These are phyloP conservation scores for Bathelium albidoporum DNA, from an alignment of 495 filamentous ascomycete species.

Conservation along the genomic window DNA sequence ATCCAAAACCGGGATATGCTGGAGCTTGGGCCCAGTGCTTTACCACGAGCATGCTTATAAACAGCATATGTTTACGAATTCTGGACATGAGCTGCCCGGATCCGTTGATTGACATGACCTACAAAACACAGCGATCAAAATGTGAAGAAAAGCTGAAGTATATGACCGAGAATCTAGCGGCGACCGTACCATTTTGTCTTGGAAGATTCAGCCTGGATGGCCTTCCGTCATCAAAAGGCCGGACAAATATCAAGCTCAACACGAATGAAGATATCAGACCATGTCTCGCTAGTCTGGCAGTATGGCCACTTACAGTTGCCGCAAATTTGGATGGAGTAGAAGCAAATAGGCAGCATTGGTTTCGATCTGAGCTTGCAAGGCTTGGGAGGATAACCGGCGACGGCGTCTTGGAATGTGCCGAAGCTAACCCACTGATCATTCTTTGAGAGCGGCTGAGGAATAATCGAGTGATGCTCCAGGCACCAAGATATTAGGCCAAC, in stretches of 20 bases:
- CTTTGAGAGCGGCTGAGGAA: not conserved
- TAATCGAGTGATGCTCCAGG: not conserved
- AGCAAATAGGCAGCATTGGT: not conserved
- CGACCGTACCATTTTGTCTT: slow-evolving; percentile 6
- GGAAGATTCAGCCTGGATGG: slow-evolving; percentile 4
- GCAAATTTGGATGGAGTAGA: not conserved
- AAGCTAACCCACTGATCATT: not conserved
- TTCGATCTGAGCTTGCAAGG: not conserved
- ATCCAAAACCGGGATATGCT: slow-evolving; percentile 13
- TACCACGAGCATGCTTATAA: slow-evolving; percentile 19
- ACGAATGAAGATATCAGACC: not conserved
- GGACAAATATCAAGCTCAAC: not conserved
- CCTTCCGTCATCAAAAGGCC: not conserved
- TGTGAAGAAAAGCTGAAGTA: not conserved
- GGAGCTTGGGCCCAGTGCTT: slow-evolving; percentile 19
- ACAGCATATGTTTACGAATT: slow-evolving; percentile 16
- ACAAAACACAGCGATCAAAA: not conserved
- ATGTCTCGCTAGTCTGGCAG: not conserved
- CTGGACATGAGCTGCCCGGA: not conserved
- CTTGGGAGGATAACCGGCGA: not conserved
- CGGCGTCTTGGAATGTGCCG: not conserved
- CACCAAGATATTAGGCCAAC: no score
- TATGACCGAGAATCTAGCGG: slow-evolving; percentile 2
- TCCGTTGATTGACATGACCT: not conserved
- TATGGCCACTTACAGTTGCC: not conserved